Conservation (phyloP, 768 basidiomycete genomes). For the Leucogyrophana mollusca region DNA sequence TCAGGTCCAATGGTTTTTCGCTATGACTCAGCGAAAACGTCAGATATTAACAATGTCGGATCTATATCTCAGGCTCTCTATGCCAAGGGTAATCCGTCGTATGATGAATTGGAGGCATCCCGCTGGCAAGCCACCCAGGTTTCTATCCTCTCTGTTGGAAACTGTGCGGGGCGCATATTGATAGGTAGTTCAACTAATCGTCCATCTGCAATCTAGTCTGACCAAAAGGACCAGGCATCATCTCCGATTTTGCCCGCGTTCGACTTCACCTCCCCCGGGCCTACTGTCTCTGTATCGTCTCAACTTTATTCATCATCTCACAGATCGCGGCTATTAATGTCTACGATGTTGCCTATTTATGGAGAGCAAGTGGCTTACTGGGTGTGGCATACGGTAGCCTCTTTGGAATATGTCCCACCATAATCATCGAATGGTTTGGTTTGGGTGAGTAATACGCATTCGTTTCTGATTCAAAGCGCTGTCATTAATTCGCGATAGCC, state of each 20-base stretch:
- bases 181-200: slow-evolving; percentile 49
- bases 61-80: slow-evolving; percentile 70
- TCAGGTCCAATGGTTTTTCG: neutral
- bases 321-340: slow-evolving; percentile 60
- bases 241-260: slow-evolving; percentile 63
- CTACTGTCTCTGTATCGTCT: slow-evolving; percentile 66
- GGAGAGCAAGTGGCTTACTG: slow-evolving; percentile 42
- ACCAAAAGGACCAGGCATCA: slow-evolving; percentile 45
- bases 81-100: slow-evolving; percentile 55
- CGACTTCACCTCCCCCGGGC: slow-evolving; percentile 61
- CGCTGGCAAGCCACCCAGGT: slow-evolving; percentile 86
- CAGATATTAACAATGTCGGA: slow-evolving; percentile 88
- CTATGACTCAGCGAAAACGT: slow-evolving; percentile 2
- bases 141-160: slow-evolving; percentile 77
- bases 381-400: slow-evolving; percentile 63
- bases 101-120: slow-evolving; percentile 66
- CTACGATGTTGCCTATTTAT: slow-evolving; percentile 59
- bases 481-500: slow-evolving; percentile 29
- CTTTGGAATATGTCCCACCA: slow-evolving; percentile 73
- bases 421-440: slow-evolving; percentile 88
- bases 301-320: slow-evolving; percentile 66
- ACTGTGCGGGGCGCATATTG: slow-evolving; percentile 73
- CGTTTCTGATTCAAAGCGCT: neutral
- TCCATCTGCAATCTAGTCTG: neutral
- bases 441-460: slow-evolving; percentile 53